A percentile compares a stretch with the other conserved stretches of the same genome.
Evolutionary conservation across 768 basidiomycete species (phyloP).

Genomic region (Kondoa malvinella): DNA sequence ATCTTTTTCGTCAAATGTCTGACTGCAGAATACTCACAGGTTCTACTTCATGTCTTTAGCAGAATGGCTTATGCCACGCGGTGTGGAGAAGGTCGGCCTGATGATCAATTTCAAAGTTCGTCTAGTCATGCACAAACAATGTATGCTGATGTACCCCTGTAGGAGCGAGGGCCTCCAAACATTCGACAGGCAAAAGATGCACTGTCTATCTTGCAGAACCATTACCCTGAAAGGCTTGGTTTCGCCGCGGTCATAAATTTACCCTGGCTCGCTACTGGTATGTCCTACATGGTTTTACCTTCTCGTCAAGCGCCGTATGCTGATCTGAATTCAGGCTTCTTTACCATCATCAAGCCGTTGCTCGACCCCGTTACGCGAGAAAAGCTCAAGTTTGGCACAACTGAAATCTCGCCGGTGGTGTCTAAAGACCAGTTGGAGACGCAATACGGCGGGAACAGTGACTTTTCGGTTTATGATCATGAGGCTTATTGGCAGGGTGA

Average conservation of each 20-base stretch:
- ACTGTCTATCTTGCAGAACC: constrained; percentile 32
- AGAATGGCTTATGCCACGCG: constrained; percentile 60
- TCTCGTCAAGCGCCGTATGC: not conserved
- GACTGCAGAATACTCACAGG: constrained; percentile 50
- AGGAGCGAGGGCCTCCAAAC: not conserved
- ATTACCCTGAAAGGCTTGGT: constrained; percentile 25
- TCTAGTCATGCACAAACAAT: not conserved
- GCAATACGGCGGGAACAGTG: not conserved
- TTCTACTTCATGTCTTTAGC: constrained; percentile 50
- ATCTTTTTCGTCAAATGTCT: constrained; percentile 34
- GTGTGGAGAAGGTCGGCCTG: constrained; percentile 54
- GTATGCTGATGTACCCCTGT: not conserved
- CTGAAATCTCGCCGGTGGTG: not conserved
- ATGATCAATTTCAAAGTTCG: constrained; percentile 54
- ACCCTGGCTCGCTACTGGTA: constrained; percentile 57
- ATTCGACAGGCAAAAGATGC: not conserved
- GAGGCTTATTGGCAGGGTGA: not conserved
- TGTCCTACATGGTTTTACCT: constrained; percentile 60
- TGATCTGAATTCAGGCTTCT: not conserved
- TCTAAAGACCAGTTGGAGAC: not conserved
- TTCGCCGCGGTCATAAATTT: constrained; percentile 52
- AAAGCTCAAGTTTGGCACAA: not conserved
- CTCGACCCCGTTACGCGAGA: not conserved
- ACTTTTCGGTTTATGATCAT: not conserved
- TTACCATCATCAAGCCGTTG: not conserved